Conservation (phyloP, 345 rosid genomes). For the Trapa incisa region DNA sequence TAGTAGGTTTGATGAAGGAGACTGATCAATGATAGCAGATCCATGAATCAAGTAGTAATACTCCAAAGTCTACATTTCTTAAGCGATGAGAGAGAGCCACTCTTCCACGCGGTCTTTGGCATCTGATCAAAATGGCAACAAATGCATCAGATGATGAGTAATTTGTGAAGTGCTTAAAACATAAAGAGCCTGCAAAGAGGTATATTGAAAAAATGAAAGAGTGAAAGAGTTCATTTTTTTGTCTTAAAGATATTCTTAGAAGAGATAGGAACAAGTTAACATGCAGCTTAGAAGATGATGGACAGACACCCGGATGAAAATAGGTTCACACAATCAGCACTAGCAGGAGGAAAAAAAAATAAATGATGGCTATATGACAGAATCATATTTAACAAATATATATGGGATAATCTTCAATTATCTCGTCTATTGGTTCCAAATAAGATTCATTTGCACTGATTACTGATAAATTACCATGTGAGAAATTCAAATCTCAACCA, state of each 20-base stretch:
- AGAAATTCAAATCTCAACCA: neutral
- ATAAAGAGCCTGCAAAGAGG: neutral
- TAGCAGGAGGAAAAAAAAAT: neutral
- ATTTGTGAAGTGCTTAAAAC: neutral
- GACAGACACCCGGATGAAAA: neutral
- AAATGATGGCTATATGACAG: neutral
- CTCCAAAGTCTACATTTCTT: slow-evolving; percentile 21
- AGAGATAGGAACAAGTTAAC: neutral
- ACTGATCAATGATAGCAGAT: neutral
- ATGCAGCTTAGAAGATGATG: neutral
- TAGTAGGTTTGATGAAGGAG: neutral
- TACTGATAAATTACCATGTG: neutral
- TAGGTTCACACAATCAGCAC: neutral
- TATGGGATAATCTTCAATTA: no score
- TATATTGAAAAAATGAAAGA: neutral
- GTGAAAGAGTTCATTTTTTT: neutral
- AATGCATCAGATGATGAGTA: neutral
- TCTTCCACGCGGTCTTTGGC: slow-evolving; percentile 44
- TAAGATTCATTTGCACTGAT: neutral
- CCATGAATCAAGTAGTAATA: neutral
- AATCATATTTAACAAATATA: neutral
- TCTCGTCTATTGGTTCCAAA: no score
- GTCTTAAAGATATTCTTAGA: no score
- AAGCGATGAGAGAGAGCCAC: slow-evolving; percentile 42
- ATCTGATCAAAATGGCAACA: slow-evolving; percentile 22